Evolutionary conservation across 2,329 filamentous ascomycete species (phyloP).

Genomic region (Aspergillus udagawae): DNA sequence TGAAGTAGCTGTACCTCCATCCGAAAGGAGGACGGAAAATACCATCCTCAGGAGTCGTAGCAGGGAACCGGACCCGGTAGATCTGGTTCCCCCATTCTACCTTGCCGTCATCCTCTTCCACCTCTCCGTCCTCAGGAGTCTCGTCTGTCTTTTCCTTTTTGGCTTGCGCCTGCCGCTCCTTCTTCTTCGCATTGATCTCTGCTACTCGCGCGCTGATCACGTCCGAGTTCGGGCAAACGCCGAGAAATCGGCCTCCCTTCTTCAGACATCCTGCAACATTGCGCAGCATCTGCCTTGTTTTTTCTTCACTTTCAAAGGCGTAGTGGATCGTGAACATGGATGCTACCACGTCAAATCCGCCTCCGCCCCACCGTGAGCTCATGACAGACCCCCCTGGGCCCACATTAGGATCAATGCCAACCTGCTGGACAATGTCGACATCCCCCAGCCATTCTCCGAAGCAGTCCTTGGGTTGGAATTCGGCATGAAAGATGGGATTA

Average conservation of each 20-base stretch:
- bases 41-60: constrained; percentile 76
- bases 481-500: constrained; percentile 69
- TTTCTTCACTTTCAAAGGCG: constrained; percentile 87
- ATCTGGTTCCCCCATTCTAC: constrained; percentile 90
- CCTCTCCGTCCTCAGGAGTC: constrained; percentile 42
- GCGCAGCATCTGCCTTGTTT: constrained; percentile 84
- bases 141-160: constrained; percentile 34
- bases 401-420: constrained; percentile 76
- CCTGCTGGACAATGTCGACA: constrained; percentile 74
- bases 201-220: constrained; percentile 77
- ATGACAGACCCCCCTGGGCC: constrained; percentile 53
- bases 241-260: constrained; percentile 91
- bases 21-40: constrained; percentile 92
- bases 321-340: constrained; percentile 99
- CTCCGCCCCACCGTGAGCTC: constrained; percentile 63
- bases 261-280: constrained; percentile 89
- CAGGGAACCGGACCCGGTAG: constrained; percentile 85
- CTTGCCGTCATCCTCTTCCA: constrained; percentile 60
- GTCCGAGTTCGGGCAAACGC: constrained; percentile 95
- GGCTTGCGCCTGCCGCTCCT: constrained; percentile 43
- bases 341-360: constrained; percentile 91
- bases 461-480: constrained; percentile 89
- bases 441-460: constrained; percentile 81
- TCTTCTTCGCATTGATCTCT: constrained; percentile 62
- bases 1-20: constrained; percentile 97